Conservation (phyloP, 2,329 filamentous ascomycete genomes). For the Fusarium hostae region DNA sequence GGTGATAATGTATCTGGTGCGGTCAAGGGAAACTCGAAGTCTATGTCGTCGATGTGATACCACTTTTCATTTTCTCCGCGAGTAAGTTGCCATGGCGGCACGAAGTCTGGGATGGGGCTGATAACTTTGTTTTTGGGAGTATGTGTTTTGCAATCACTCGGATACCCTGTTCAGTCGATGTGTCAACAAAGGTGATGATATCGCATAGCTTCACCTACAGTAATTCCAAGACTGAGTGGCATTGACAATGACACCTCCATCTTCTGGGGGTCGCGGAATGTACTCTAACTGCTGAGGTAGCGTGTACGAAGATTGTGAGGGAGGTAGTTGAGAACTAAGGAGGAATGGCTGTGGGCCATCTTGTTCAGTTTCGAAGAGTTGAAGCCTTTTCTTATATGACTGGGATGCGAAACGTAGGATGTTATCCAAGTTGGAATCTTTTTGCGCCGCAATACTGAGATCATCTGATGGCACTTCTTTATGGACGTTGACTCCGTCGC, state of each 20-base stretch:
- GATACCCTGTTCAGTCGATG: not conserved
- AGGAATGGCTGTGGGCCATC: not conserved
- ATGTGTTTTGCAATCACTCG: not conserved
- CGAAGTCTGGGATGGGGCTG: not conserved
- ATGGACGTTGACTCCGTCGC: accelerated
- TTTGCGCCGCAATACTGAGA: not conserved
- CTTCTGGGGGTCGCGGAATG: not conserved
- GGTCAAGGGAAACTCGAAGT: not conserved
- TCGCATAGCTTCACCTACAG: not conserved
- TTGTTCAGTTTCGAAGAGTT: not conserved
- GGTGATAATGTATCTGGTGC: not conserved
- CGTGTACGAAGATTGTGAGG: not conserved
- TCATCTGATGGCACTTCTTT: not conserved
- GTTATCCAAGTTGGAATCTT: not conserved
- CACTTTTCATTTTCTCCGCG: not conserved
- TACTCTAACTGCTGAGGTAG: not conserved
- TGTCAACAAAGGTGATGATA: not conserved
- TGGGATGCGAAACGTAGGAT: not conserved
- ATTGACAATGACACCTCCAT: not conserved
- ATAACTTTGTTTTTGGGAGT: not conserved
- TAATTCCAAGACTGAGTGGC: not conserved
- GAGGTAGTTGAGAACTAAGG: not conserved
- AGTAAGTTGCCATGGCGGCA: not conserved
- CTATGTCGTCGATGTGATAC: slow-evolving; percentile 12
- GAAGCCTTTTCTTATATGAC: not conserved